Evolutionary conservation across 495 filamentous ascomycete genomes (phyloP), one percentile per base, ranked within the genome.

Genomic region (Staphylotrichum tortipilum): DNA sequence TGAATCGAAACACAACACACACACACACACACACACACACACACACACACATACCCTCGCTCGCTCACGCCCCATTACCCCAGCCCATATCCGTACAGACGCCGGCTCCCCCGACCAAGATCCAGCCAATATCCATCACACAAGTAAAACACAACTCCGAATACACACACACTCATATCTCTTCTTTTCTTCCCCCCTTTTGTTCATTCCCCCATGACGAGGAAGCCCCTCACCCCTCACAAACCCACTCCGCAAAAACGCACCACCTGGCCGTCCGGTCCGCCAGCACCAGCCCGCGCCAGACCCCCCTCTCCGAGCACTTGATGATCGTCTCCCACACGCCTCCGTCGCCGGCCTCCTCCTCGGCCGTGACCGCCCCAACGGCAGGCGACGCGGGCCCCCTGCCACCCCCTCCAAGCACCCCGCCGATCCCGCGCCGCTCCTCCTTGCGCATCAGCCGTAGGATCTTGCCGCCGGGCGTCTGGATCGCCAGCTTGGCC

Each of bases 301-400:
- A 98, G 22, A 83, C 77, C 0, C 92, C 92, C 23, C 82, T 75
- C 62, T 98, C 92, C 0, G 87, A 88, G 66, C 91, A 89, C 72
- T 98, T 98, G 66, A 89, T 95, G 37, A 97, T 92, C 7, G 91
- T 98, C 69, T 98, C 92, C 94, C 94, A 98, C 0, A 84, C 78
- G 38, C 85, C 87, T 12, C 88, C 87, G 46, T 90, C 87, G 5
- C 81, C 82, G 0, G 65, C 68, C 12, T 79, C 82, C 40, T 79
- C 81, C 2, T 72, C 75, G 4, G 57, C 70, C 65, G 19, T 63
- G 63, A 30, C 69, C 68, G 33, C 19, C 31, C 30, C 63, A 64
- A 34, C 71, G n/a, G 49, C 69, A 21, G 65, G 66, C 63, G 35
- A 71, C 37, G 39, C 68, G 24, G 66, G 66, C 14, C 72, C 72